Evolutionary conservation across 2,329 filamentous ascomycete species (phyloP).

Genomic region (Xylariaceae sp.): DNA sequence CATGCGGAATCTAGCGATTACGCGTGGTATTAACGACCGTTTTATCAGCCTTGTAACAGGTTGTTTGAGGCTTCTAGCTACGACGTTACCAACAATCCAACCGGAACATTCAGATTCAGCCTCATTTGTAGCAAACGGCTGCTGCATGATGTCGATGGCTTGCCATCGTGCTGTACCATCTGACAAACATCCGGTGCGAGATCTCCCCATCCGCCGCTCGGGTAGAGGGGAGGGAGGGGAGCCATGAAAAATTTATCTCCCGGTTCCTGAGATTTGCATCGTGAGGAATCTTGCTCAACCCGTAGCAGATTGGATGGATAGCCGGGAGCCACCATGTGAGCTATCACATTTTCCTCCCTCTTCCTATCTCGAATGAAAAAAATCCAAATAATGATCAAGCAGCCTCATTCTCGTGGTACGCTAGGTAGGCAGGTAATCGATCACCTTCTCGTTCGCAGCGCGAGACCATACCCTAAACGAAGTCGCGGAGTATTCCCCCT

Average conservation of each 20-base stretch:
- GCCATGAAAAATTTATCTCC: neutral
- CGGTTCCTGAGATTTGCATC: constrained; percentile 25
- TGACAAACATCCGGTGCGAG: neutral
- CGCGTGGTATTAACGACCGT: neutral
- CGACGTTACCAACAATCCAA: constrained; percentile 20
- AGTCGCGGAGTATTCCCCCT: constrained; percentile 4
- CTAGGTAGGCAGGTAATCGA: no score
- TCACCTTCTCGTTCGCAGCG: neutral
- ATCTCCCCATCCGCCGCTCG: neutral
- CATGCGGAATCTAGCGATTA: constrained; percentile 16
- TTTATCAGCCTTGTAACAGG: constrained; percentile 22
- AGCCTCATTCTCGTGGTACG: no score
- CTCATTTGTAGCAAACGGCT: constrained; percentile 24
- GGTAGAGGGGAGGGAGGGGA: neutral
- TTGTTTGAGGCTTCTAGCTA: constrained; percentile 19
- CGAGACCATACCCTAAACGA: neutral
- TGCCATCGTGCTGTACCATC: constrained; percentile 19
- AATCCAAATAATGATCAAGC: no score
- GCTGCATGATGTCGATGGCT: constrained; percentile 22
- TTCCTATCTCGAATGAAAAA: neutral
- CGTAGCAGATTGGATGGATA: constrained; percentile 19
- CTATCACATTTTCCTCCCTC: constrained; percentile 15
- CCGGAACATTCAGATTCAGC: constrained; percentile 28
- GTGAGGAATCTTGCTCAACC: constrained; percentile 13
- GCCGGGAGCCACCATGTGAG: constrained; percentile 18